Conservation (phyloP, 495 filamentous ascomycete genomes). For the Neurospora tetraspora region DNA sequence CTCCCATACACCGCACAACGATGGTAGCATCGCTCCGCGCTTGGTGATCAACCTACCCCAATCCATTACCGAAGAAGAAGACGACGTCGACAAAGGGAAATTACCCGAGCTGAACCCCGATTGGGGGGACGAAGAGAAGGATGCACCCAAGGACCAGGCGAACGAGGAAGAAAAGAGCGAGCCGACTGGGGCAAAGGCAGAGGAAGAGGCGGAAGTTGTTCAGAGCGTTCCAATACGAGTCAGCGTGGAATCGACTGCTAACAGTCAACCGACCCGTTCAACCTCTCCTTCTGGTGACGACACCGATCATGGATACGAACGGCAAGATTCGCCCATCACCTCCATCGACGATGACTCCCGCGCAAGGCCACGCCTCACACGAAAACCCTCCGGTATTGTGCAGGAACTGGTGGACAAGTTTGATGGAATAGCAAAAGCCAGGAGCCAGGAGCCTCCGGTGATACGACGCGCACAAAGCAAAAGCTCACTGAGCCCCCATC, state of each 20-base stretch:
- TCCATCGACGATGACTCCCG: conserved; percentile 43
- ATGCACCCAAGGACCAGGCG: not conserved
- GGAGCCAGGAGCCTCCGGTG: conserved; percentile 20
- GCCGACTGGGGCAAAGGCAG: not conserved
- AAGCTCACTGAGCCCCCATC: conserved; percentile 1
- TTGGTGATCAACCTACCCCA: conserved; percentile 10
- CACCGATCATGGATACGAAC: conserved; percentile 28
- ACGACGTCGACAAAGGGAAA: not conserved
- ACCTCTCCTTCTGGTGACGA: conserved; percentile 32
- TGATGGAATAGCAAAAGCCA: conserved; percentile 31
- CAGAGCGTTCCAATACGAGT: conserved; percentile 1
- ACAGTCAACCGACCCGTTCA: conserved; percentile 17
- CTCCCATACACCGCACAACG: conserved; percentile 7
- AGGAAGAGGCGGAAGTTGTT: not conserved
- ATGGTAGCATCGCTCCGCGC: conserved; percentile 12
- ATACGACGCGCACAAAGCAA: conserved; percentile 8
- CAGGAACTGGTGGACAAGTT: conserved; percentile 39
- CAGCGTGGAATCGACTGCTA: conserved; percentile 9
- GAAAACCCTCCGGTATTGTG: conserved; percentile 30
- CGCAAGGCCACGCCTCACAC: conserved; percentile 14
- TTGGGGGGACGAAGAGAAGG: conserved; percentile 1
- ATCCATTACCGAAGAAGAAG: not conserved
- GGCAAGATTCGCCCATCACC: conserved; percentile 41
- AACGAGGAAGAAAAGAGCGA: not conserved
- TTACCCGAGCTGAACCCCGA: not conserved